Evolutionary conservation across 768 basidiomycete species (phyloP).

Genomic region (Xerocomellus dryophilus): DNA sequence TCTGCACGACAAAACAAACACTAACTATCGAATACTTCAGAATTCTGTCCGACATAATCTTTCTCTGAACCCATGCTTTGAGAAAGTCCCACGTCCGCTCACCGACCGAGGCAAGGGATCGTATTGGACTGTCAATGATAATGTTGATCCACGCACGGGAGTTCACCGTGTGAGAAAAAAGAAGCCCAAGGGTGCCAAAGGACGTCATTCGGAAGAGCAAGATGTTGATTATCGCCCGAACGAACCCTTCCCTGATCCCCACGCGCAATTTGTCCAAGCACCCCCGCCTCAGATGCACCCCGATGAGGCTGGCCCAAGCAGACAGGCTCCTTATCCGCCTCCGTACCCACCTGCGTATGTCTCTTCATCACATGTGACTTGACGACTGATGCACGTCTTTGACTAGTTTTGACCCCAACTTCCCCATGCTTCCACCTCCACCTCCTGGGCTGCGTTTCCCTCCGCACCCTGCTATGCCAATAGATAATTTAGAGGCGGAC

Average conservation of each 20-base stretch:
- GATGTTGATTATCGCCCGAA: conserved; percentile 65
- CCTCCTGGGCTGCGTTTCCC: conserved; percentile 60
- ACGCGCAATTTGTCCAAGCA: conserved; percentile 50
- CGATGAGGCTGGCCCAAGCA: conserved; percentile 59
- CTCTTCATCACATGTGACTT: background rate
- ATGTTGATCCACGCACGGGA: conserved; percentile 84
- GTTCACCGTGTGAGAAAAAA: conserved; percentile 89
- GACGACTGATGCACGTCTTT: conserved; percentile 9
- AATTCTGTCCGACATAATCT: conserved; percentile 91
- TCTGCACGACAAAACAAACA: conserved; percentile 30
- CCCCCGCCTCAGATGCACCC: conserved; percentile 51
- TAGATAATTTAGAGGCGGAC: conserved; percentile 72
- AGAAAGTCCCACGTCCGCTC: conserved; percentile 87
- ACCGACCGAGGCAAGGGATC: conserved; percentile 90
- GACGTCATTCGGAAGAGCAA: conserved; percentile 51
- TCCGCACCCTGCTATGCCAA: conserved; percentile 52
- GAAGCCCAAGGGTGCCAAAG: conserved; percentile 60
- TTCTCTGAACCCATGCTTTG: conserved; percentile 87
- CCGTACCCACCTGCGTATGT: conserved; percentile 55
- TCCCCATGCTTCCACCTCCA: conserved; percentile 57
- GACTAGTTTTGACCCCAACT: conserved; percentile 69
- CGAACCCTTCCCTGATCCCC: conserved; percentile 55
- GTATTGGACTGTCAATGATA: conserved; percentile 91
- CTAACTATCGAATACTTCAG: conserved; percentile 39
- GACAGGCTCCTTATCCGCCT: conserved; percentile 58